Evolutionary conservation across 805 yeast genomes (phyloP), one percentile per base, ranked within the genome.

Genomic region (Metschnikowia vanudenii): DNA sequence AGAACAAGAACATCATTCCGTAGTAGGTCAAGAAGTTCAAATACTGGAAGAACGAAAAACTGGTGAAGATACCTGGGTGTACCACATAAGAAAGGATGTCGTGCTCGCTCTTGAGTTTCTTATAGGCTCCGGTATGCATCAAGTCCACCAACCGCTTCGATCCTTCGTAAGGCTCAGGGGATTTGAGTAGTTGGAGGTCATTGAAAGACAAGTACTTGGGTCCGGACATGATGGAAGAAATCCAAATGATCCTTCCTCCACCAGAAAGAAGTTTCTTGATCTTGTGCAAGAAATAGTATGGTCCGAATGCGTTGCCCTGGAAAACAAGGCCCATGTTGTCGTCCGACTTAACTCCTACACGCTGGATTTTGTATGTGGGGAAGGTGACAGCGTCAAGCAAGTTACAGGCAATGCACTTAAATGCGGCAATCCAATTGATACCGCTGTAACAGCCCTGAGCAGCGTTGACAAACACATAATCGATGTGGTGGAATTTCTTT

Each of bases 231-330:
- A 88, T 69, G 37, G 96, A 85, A 2, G 95, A 84, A 32, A 94
- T 81, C 97, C 97, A 91, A 22, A 90, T 71, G 32, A 90, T 71
- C 46, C 78, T 76, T 0, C 94, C 90, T 3, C 85, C 83, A 26
- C 69, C 66, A 2, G 72, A 69, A n/a, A 91, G 66, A 31, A 80
- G 65, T 2, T 80, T 80, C 33, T 73, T 63, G 17, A 92, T 67
- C 52, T 79, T 82, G 55, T 85, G 87, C 44, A 91, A 74, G 43
- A 94, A 69, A 64, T 83, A 94, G 69, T 87, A 91, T 2, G 98
- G 98, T 0, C 96, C 96, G 68, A 94, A 88, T n/a, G 92, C 96
- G 61, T 94, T 94, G 4, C 94, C 95, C 66, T 94, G 96, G 70
- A 92, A 94, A 3, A 90, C 89, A 26, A 86, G 69, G 1, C 98